These are phyloP conservation scores for Dactylellina sp. DNA, from an alignment of 2,329 filamentous ascomycete species.

Conservation along the genomic window DNA sequence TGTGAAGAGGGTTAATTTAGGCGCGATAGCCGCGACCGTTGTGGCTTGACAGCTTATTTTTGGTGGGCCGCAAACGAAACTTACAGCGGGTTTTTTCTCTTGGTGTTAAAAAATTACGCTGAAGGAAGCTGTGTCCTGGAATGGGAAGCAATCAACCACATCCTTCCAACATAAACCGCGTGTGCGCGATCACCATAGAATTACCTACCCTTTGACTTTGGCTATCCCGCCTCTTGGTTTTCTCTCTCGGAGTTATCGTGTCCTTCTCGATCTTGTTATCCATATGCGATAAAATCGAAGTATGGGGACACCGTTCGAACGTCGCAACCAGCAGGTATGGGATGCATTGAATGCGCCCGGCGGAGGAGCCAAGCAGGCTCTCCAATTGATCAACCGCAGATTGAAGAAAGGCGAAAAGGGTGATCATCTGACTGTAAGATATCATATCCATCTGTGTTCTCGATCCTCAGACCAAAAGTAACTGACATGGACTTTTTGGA, in stretches of 20 bases:
- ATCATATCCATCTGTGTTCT: neutral
- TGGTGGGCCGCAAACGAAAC: neutral
- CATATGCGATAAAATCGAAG: conserved; percentile 22
- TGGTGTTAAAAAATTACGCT: neutral
- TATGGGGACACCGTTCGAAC: conserved; percentile 59
- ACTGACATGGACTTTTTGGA: neutral
- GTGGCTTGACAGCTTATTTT: conserved; percentile 32
- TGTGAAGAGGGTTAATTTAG: conserved; percentile 11
- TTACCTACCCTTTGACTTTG: neutral
- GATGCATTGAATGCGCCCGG: conserved; percentile 60
- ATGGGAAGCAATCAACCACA: conserved; percentile 14
- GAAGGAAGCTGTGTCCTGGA: neutral
- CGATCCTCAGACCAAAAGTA: neutral
- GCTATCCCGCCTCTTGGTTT: neutral
- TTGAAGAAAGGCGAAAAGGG: conserved; percentile 61
- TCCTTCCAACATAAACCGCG: neutral
- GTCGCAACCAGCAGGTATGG: conserved; percentile 61
- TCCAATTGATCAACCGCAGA: conserved; percentile 60
- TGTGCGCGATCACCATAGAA: neutral
- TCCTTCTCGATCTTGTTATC: neutral
- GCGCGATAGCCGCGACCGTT: conserved; percentile 46
- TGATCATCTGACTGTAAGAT: conserved; percentile 60
- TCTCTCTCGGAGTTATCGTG: neutral
- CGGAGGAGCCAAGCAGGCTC: conserved; percentile 60
- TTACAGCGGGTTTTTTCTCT: neutral